Evolutionary conservation across 1,284 basidiomycete genomes (phyloP).

Genomic region (Trametes hirsuta): DNA sequence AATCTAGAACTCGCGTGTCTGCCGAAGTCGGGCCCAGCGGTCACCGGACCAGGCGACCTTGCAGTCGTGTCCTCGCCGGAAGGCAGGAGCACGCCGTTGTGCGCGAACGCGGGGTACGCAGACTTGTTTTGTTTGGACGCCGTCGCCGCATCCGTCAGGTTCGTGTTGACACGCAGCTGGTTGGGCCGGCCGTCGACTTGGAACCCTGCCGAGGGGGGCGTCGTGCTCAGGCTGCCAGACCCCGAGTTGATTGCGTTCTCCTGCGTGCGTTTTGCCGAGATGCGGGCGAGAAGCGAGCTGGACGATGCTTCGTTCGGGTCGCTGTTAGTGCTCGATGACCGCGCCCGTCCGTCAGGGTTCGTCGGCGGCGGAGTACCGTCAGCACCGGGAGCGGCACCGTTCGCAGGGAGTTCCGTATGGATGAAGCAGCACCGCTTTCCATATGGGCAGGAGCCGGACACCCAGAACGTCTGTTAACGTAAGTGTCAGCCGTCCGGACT

Average conservation of each 20-base stretch:
- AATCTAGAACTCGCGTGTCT: slow-evolving; percentile 67
- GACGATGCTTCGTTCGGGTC: slow-evolving; percentile 73
- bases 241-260: slow-evolving; percentile 44
- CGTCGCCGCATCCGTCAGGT: slow-evolving; percentile 59
- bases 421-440: slow-evolving; percentile 91
- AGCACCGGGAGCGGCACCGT: slow-evolving; percentile 53
- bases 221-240: slow-evolving; percentile 47
- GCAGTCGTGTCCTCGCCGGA: slow-evolving; percentile 58
- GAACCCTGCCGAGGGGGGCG: slow-evolving; percentile 44
- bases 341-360: slow-evolving; percentile 59
- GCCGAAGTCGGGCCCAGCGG: slow-evolving; percentile 81
- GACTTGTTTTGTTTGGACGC: slow-evolving; percentile 77
- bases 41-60: slow-evolving; percentile 77
- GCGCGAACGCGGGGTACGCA: slow-evolving; percentile 75
- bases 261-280: slow-evolving; percentile 65
- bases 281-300: slow-evolving; percentile 69
- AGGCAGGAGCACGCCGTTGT: slow-evolving; percentile 72
- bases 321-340: slow-evolving; percentile 73
- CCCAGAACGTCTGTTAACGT: slow-evolving; percentile 78
- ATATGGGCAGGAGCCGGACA: slow-evolving; percentile 88
- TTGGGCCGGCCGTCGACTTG: slow-evolving; percentile 55
- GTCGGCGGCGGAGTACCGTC: slow-evolving; percentile 53
- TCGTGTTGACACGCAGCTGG: slow-evolving; percentile 72
- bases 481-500: slow-evolving; percentile 18
- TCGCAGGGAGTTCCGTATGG: slow-evolving; percentile 78